Percentiles rank a stretch among this genome's conserved stretches.
Evolutionary conservation across 139 green algal genomes (phyloP).

Genomic region (Closterium sp.): DNA sequence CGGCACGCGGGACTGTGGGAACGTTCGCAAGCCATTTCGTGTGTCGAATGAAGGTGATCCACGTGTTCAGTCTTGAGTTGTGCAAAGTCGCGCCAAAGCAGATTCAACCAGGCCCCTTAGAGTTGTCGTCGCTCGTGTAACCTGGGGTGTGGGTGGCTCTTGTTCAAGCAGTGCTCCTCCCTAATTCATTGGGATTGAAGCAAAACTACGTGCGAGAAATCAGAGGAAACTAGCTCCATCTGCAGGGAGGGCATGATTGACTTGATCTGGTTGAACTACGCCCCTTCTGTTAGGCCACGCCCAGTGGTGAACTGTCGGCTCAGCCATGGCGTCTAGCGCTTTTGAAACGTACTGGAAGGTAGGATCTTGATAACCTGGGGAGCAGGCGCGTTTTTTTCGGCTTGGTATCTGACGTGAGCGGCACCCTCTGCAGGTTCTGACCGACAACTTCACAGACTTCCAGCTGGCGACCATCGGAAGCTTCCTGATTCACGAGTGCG

Average conservation of each 20-base stretch:
- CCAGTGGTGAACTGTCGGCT: neutral
- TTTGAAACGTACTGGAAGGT: neutral
- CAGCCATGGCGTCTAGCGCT: neutral
- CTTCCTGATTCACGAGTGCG: slow-evolving; percentile 49
- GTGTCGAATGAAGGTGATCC: neutral
- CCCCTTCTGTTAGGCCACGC: neutral
- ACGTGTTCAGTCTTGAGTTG: neutral
- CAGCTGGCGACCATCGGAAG: slow-evolving; percentile 39
- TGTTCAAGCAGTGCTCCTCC: too few relatives aligned
- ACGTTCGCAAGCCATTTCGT: neutral
- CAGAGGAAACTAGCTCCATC: too few relatives aligned
- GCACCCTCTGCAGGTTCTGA: slow-evolving; percentile 16
- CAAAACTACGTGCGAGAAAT: too few relatives aligned
- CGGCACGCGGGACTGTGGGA: neutral
- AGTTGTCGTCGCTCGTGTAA: neutral
- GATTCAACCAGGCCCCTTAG: neutral
- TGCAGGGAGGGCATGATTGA: too few relatives aligned
- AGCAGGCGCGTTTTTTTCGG: neutral
- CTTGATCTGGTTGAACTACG: neutral
- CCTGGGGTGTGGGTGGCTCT: too few relatives aligned
- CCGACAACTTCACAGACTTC: slow-evolving; percentile 42
- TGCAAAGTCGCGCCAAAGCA: neutral
- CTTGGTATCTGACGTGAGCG: neutral
- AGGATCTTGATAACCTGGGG: neutral
- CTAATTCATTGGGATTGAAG: too few relatives aligned